A percentile compares a stretch with the other conserved stretches of the same genome.
Evolutionary conservation across 2,329 filamentous ascomycete species (phyloP).

Genomic region (Ceratocystis destructans): DNA sequence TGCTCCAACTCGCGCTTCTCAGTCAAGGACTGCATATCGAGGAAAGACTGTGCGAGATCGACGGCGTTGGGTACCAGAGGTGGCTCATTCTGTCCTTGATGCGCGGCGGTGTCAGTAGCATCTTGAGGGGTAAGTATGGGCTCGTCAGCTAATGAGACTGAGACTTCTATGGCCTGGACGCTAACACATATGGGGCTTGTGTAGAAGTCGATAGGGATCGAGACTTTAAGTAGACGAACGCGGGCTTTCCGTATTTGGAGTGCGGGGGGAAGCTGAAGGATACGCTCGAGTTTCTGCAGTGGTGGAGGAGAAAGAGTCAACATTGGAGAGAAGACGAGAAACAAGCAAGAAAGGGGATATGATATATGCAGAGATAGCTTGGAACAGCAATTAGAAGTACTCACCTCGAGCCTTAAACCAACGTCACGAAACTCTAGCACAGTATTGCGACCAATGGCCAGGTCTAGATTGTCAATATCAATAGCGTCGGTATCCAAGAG

Average conservation of each 20-base stretch:
- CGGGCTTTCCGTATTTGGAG: constrained; percentile 61
- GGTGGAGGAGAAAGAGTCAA: background rate
- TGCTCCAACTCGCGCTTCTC: constrained; percentile 57
- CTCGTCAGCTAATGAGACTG: constrained; percentile 37
- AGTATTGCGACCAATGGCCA: constrained; percentile 68
- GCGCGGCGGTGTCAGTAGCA: background rate
- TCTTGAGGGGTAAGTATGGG: background rate
- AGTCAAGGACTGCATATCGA: constrained; percentile 53
- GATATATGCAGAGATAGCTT: background rate
- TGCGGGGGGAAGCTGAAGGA: constrained; percentile 60
- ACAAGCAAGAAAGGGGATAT: background rate
- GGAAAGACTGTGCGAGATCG: constrained; percentile 63
- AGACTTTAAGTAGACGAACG: constrained; percentile 63
- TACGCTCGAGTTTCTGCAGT: constrained; percentile 62
- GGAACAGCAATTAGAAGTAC: constrained; percentile 22
- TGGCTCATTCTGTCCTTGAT: constrained; percentile 18
- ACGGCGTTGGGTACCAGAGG: constrained; percentile 50
- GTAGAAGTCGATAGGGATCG: constrained; percentile 77
- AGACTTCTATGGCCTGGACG: constrained; percentile 65
- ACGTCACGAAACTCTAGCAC: constrained; percentile 80
- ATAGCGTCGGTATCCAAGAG: constrained; percentile 77
- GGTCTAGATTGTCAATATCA: constrained; percentile 73
- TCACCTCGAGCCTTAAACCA: constrained; percentile 62
- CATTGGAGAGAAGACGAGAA: constrained; percentile 3
- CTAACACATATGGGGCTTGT: constrained; percentile 71